These are phyloP conservation scores for Blastomyces emzantsi DNA, from an alignment of 2,329 filamentous ascomycete genomes.

Conservation along the genomic window DNA sequence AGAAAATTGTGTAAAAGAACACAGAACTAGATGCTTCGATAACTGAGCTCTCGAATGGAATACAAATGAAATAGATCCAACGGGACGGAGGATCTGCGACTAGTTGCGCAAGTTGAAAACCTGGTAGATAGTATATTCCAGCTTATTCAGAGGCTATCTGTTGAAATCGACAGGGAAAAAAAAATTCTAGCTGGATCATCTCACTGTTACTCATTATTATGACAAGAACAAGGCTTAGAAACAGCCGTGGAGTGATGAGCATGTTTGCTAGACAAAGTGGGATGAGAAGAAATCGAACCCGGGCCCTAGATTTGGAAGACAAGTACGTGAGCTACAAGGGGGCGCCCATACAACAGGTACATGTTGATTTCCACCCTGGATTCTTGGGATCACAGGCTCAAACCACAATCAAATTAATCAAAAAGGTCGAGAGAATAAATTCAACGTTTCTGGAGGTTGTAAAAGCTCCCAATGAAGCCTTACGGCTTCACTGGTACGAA, in stretches of 20 bases:
- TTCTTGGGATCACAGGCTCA: neutral
- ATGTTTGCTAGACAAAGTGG: neutral
- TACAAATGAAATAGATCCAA: neutral
- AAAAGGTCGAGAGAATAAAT: neutral
- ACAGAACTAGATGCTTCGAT: neutral
- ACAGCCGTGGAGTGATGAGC: neutral
- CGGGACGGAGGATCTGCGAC: neutral
- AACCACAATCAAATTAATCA: neutral
- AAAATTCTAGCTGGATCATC: neutral
- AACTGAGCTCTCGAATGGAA: neutral
- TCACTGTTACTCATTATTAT: neutral
- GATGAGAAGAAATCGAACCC: neutral
- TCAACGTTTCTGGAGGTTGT: neutral
- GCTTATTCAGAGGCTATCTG: neutral
- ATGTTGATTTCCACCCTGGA: neutral
- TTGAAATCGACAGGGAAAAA: neutral
- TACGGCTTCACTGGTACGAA: slow-evolving; percentile 2
- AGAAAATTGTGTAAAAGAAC: neutral
- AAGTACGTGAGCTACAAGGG: neutral
- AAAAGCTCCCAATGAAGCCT: slow-evolving; percentile 7
- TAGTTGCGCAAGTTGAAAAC: neutral
- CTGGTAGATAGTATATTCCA: neutral
- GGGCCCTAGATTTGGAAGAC: neutral
- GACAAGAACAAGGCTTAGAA: neutral
- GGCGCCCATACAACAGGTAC: neutral